Conservation (phyloP, 345 rosid genomes). For the Fremontodendron californicum region DNA sequence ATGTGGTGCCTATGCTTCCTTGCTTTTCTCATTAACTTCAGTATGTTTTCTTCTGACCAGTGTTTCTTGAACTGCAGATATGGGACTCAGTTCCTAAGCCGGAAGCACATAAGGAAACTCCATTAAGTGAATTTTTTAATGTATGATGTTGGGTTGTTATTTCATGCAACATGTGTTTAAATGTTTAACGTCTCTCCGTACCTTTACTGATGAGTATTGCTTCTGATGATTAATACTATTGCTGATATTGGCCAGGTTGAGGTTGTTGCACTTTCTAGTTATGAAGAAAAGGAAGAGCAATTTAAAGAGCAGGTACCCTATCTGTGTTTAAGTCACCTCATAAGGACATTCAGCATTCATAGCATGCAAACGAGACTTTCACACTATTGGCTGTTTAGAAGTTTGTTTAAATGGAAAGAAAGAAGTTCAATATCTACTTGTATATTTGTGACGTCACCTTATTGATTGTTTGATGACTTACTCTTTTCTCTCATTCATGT, state of each 20-base stretch:
- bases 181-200: conserved; percentile 10
- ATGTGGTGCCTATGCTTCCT: conserved; percentile 19
- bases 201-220: conserved; percentile 9
- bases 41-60: conserved; percentile 12
- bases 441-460: neutral
- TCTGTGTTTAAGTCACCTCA: neutral
- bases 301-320: conserved; percentile 83
- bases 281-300: conserved; percentile 94
- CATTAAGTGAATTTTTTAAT: conserved; percentile 92
- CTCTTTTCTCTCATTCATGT: neutral
- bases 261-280: conserved; percentile 97
- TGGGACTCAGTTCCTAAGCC: conserved; percentile 99
- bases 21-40: conserved; percentile 11
- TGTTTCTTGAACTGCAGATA: conserved; percentile 53
- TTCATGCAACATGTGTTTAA: neutral
- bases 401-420: conserved; percentile 5
- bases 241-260: conserved; percentile 62
- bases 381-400: neutral
- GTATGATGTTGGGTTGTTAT: conserved; percentile 35
- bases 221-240: conserved; percentile 8
- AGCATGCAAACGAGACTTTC: neutral
- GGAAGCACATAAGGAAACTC: conserved; percentile 85
- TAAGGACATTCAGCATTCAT: neutral
- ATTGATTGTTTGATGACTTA: neutral
- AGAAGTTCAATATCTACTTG: neutral